phyloP scores from a whole-genome alignment of 202 grass and related monocot species.

The Brachypodium distachyon region DNA sequence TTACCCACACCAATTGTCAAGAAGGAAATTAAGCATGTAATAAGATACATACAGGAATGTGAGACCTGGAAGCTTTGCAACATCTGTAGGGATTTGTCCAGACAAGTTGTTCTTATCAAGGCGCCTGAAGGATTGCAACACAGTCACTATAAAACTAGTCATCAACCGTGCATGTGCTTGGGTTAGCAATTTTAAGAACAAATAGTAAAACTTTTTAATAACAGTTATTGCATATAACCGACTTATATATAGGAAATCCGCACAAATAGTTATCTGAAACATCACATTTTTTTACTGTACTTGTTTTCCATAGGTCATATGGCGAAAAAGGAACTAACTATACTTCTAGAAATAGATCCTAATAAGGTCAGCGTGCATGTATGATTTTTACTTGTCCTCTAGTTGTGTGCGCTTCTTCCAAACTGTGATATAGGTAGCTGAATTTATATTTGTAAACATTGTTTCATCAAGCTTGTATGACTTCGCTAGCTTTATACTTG shows the following conservation, averaged over 20 bases:
- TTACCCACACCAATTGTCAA: background rate
- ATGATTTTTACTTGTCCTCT: background rate
- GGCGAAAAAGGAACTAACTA: too few relatives aligned
- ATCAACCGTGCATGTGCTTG: background rate
- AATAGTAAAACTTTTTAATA: background rate
- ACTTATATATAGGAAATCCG: background rate
- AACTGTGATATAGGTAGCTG: background rate
- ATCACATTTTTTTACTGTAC: background rate
- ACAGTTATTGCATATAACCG: background rate
- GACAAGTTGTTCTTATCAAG: slow-evolving; percentile 86
- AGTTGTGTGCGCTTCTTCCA: background rate
- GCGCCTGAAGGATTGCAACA: slow-evolving; percentile 52
- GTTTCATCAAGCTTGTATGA: background rate
- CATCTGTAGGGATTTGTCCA: slow-evolving; percentile 63
- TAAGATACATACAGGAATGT: slow-evolving; percentile 85
- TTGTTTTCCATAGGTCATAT: background rate
- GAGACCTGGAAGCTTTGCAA: slow-evolving; percentile 88
- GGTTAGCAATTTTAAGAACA: background rate
- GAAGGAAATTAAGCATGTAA: slow-evolving; percentile 15
- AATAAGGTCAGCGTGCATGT: background rate
- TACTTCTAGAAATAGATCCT: background rate
- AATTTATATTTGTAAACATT: background rate
- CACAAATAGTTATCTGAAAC: background rate
- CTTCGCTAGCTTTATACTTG: background rate
- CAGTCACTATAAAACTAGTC: slow-evolving; percentile 18